Conservation (phyloP, 1,284 basidiomycete genomes). For the Naganishia sp. region DNA sequence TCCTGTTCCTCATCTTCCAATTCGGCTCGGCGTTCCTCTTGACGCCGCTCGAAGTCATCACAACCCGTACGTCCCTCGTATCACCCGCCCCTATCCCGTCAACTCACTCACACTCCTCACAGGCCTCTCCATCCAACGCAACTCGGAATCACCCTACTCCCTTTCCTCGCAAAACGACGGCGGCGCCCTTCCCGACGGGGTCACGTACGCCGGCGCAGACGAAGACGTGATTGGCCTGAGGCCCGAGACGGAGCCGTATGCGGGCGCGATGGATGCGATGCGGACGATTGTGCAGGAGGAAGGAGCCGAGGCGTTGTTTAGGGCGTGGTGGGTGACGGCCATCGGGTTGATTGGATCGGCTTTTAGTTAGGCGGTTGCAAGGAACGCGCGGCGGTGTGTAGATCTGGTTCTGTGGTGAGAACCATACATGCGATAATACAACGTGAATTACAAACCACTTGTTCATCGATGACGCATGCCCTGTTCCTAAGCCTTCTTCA, state of each 20-base stretch:
- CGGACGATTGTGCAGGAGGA: conserved; percentile 82
- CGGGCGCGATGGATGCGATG: conserved; percentile 72
- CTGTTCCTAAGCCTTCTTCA: conserved; percentile 62
- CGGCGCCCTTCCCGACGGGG: conserved; percentile 50
- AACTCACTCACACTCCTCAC: not conserved
- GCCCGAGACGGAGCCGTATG: conserved; percentile 82
- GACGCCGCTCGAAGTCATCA: conserved; percentile 79
- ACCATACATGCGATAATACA: too few species aligned
- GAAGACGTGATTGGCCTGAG: conserved; percentile 88
- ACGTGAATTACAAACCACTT: too few species aligned
- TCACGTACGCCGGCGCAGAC: conserved; percentile 70
- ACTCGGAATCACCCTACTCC: conserved; percentile 34
- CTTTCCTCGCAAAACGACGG: conserved; percentile 49
- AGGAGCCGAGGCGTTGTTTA: conserved; percentile 72
- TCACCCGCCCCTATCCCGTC: conserved; percentile 68
- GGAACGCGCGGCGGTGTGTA: too few species aligned
- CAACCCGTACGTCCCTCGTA: conserved; percentile 62
- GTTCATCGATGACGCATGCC: too few species aligned
- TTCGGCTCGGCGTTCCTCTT: conserved; percentile 65
- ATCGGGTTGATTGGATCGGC: conserved; percentile 57
- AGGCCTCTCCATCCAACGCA: conserved; percentile 34
- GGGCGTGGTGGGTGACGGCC: conserved; percentile 85
- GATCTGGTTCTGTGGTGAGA: too few species aligned
- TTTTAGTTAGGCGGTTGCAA: conserved; percentile 13
- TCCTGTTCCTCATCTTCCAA: conserved; percentile 63